phyloP scores from a whole-genome alignment of 2,329 filamentous ascomycete genomes.

The Aspergillus aculeatus region DNA sequence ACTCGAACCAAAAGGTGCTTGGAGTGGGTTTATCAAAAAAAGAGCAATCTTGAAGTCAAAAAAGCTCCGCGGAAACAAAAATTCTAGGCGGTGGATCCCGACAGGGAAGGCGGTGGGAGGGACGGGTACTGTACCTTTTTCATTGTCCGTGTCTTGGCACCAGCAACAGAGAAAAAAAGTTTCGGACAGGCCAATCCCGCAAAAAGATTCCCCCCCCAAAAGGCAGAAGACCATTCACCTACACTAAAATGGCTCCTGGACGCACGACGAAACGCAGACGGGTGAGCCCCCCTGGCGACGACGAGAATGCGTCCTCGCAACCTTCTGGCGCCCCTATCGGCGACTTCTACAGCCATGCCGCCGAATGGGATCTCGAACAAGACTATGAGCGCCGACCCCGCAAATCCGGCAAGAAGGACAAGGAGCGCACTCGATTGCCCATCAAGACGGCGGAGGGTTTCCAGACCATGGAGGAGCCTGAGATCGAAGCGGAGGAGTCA shows the following conservation, averaged over 20 bases:
- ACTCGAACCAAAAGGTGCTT: background rate
- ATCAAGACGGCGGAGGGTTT: constrained; percentile 84
- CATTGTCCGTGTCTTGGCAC: constrained; percentile 30
- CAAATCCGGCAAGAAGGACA: constrained; percentile 71
- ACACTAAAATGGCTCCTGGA: constrained; percentile 45
- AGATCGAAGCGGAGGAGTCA: constrained; percentile 53
- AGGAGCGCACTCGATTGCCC: constrained; percentile 73
- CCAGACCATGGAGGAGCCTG: constrained; percentile 56
- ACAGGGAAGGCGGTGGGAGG: constrained; percentile 20
- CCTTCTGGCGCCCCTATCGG: constrained; percentile 29
- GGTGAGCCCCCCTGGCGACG: constrained; percentile 49
- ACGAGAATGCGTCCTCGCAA: constrained; percentile 27
- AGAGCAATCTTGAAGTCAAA: background rate
- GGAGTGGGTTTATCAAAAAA: background rate
- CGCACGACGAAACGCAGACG: constrained; percentile 52
- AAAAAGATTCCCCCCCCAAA: constrained; percentile 1
- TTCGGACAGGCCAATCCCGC: constrained; percentile 7
- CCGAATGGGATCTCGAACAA: constrained; percentile 88
- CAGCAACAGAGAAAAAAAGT: constrained; percentile 22
- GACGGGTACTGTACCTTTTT: constrained; percentile 8
- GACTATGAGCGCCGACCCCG: constrained; percentile 80
- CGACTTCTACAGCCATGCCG: constrained; percentile 70
- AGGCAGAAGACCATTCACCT: background rate
- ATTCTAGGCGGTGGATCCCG: constrained; percentile 13
- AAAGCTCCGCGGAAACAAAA: constrained; percentile 25